A percentile compares a stretch with the other conserved stretches of the same genome.
Conservation (phyloP, 331 rosid genomes). For the Malus hybrid region DNA sequence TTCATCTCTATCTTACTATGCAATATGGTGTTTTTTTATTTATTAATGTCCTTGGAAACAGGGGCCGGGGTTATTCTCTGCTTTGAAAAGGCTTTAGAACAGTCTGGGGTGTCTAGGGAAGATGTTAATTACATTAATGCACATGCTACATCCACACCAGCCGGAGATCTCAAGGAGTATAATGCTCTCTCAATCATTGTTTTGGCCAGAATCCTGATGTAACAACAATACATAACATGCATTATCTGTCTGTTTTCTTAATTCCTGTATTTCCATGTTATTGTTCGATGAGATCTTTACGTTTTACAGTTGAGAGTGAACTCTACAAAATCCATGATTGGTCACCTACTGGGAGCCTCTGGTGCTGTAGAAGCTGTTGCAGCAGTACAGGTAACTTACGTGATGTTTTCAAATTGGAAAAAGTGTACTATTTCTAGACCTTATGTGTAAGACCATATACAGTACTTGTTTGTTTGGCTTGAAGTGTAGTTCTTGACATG, state of each 20-base stretch:
- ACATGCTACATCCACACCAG: conserved; percentile 94
- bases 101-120: conserved; percentile 73
- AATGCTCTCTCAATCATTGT: conserved; percentile 70
- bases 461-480: neutral
- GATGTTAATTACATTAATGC: conserved; percentile 95
- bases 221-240: conserved; percentile 2
- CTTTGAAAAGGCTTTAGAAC: conserved; percentile 81
- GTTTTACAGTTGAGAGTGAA: conserved; percentile 64
- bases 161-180: conserved; percentile 90
- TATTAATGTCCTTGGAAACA: too few relatives aligned
- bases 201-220: conserved; percentile 85
- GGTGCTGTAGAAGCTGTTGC: conserved; percentile 99
- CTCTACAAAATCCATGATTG: conserved; percentile 95
- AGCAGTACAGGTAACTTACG: conserved; percentile 57
- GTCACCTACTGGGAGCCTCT: conserved; percentile 95
- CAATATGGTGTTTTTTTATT: too few relatives aligned
- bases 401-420: neutral
- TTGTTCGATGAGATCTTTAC: conserved; percentile 7
- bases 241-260: neutral
- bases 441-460: neutral
- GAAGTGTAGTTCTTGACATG: conserved; percentile 5
- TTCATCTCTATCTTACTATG: too few relatives aligned
- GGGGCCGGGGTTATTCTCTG: conserved; percentile 30
- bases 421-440: neutral
- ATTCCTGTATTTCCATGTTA: neutral